Evolutionary conservation across 2,329 filamentous ascomycete genomes (phyloP), one percentile per base, ranked within the genome.

Genomic region (Exophiala spinifera): DNA sequence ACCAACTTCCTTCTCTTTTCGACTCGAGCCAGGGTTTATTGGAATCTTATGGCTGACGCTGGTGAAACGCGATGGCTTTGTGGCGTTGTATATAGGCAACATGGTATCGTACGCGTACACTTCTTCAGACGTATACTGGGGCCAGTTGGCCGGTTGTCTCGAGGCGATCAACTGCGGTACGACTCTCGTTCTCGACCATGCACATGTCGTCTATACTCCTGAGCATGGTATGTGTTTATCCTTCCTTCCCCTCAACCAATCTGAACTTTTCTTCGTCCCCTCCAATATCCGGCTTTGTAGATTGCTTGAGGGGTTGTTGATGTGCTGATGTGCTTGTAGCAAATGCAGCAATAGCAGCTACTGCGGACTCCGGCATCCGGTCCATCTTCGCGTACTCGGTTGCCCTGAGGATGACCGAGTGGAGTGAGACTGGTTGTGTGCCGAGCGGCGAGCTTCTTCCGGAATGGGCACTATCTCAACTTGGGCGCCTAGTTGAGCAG

Each of bases 91-190:
- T 53, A 3, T 36, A 72, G 74, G 73, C 23, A 75, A 76, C 46
- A 63, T 71, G 23, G 63, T 68, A 21, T 66, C 65, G 15, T 66
- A 63, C 11, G 61, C 72, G 46, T 74, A 71, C 55, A 60, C 52
- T 2, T 59, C 69, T 3, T 65, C 70, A 5, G 76, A 79, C 45
- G 60, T 75, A 3, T 77, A 75, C 61, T 74, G 74, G 67, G 72
- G 74, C 37, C 55, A 62, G 34, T 42, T 61, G 31, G 48, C 51
- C 2, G 58, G 60, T 10, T 51, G 46, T 40, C 49, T 61, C 15
- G 60, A 61, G 45, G 53, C 55, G 1, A 49, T 62, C 33, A 36
- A 62, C 42, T 49, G 52, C 7, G 60, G 60, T 5, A 62, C 60
- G 2, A 62, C 65, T 8, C 58, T 64, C 0, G 66, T 69, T 6